Percentiles rank a stretch among this genome's conserved stretches.
phyloP scores from a whole-genome alignment of 2,329 filamentous ascomycete genomes.

The Talaromyces funiculosus region DNA sequence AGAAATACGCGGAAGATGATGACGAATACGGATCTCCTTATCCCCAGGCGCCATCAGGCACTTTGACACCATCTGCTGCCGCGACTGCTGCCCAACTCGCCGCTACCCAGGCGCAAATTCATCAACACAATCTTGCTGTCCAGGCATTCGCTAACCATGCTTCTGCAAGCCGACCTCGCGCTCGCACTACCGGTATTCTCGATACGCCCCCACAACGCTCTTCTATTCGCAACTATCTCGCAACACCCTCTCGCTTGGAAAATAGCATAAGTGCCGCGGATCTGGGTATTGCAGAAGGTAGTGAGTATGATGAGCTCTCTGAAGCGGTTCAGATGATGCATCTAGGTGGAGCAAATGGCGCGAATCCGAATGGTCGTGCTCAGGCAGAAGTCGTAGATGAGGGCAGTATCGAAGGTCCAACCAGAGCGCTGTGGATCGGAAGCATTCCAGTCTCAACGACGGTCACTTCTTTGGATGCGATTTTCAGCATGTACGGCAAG shows the following conservation, averaged over 20 bases:
- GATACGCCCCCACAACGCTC: conserved; percentile 65
- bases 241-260: conserved; percentile 69
- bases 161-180: conserved; percentile 74
- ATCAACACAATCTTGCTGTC: conserved; percentile 87
- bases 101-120: conserved; percentile 63
- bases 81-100: conserved; percentile 54
- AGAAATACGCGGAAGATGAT: conserved; percentile 89
- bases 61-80: conserved; percentile 54
- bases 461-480: conserved; percentile 86
- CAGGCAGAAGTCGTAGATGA: conserved; percentile 66
- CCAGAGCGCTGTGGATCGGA: conserved; percentile 90
- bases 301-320: conserved; percentile 72
- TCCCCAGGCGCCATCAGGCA: conserved; percentile 53
- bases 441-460: conserved; percentile 97
- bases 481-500: conserved; percentile 87
- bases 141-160: conserved; percentile 87
- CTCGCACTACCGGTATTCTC: conserved; percentile 83
- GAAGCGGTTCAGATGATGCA: conserved; percentile 79
- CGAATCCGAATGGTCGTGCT: conserved; percentile 59
- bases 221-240: conserved; percentile 67
- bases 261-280: conserved; percentile 71
- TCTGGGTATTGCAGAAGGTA: conserved; percentile 65
- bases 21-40: conserved; percentile 64
- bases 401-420: conserved; percentile 77
- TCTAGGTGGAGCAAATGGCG: conserved; percentile 38